Conservation (phyloP, 164 flowering plant species). For the Stephania cephalantha region DNA sequence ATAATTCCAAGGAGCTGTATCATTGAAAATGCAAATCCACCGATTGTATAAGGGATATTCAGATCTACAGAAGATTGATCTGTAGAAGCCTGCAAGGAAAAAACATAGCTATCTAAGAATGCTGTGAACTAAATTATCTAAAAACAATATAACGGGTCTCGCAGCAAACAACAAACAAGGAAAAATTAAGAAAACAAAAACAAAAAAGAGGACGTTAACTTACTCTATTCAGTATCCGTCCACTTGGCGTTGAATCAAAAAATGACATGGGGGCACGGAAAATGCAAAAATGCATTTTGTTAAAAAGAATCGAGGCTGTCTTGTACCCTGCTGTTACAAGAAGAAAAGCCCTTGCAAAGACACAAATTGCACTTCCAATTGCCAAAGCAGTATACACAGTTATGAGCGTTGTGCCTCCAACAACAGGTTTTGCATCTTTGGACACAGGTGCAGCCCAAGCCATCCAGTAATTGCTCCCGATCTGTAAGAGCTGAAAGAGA, state of each 20-base stretch:
- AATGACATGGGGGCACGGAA: constrained; percentile 96
- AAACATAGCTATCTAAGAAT: not conserved
- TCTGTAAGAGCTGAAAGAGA: constrained; percentile 67
- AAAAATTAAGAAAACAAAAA: not conserved
- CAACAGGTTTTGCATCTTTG: constrained; percentile 39
- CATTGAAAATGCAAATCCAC: constrained; percentile 37
- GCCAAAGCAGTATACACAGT: constrained; percentile 63
- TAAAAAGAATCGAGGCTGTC: constrained; percentile 68
- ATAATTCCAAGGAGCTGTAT: constrained; percentile 79
- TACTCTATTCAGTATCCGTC: constrained; percentile 81
- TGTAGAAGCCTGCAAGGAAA: constrained; percentile 63
- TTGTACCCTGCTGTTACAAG: constrained; percentile 59
- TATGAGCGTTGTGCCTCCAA: constrained; percentile 35
- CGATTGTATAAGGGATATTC: constrained; percentile 40
- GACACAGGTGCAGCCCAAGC: constrained; percentile 85
- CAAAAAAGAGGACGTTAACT: constrained; percentile 10
- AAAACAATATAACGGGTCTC: not conserved
- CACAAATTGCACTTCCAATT: constrained; percentile 58
- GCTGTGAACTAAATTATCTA: constrained; percentile 1
- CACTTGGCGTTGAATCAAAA: constrained; percentile 94
- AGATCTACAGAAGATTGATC: constrained; percentile 85
- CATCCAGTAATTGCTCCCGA: constrained; percentile 97
- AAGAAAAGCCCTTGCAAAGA: constrained; percentile 45
- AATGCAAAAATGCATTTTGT: constrained; percentile 69
- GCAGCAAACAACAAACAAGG: not conserved